phyloP scores from a whole-genome alignment of 2,329 filamentous ascomycete species.

The Aureobasidium vineae region DNA sequence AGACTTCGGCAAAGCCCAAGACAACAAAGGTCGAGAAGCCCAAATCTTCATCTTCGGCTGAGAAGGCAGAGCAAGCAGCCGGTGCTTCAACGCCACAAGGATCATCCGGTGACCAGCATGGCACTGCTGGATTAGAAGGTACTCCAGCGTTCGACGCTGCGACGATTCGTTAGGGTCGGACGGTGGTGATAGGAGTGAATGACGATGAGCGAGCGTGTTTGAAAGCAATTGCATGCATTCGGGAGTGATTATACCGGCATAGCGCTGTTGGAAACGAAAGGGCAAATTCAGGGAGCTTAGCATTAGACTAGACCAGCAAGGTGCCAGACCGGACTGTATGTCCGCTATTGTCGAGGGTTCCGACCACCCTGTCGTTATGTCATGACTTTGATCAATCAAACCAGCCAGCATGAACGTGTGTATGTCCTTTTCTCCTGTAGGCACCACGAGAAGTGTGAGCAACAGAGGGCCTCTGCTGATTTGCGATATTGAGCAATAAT shows the following conservation, averaged over 20 bases:
- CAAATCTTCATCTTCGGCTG: neutral
- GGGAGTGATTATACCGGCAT: conserved; percentile 8
- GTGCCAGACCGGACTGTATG: neutral
- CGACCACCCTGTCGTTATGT: neutral
- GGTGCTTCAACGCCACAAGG: conserved; percentile 20
- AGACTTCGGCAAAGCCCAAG: neutral
- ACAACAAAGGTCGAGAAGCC: conserved; percentile 10
- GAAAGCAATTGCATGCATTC: conserved; percentile 2
- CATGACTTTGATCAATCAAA: neutral
- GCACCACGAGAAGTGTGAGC: neutral
- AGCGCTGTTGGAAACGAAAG: conserved; percentile 10
- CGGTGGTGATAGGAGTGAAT: neutral
- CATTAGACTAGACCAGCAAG: conserved; percentile 13
- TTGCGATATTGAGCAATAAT: neutral
- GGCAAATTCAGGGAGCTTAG: neutral
- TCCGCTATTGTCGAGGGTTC: neutral
- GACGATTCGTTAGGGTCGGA: conserved; percentile 19
- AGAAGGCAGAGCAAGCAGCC: conserved; percentile 2
- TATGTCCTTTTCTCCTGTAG: neutral
- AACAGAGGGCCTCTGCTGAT: neutral
- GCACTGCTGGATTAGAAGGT: conserved; percentile 3
- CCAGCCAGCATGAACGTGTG: neutral
- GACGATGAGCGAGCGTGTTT: conserved; percentile 7
- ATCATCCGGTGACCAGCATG: neutral
- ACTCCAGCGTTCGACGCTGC: conserved; percentile 25